Base-by-base conservation (phyloP, 202 grass and related monocot genomes). In the Schoenoplectus tabernaemontani region DNA sequence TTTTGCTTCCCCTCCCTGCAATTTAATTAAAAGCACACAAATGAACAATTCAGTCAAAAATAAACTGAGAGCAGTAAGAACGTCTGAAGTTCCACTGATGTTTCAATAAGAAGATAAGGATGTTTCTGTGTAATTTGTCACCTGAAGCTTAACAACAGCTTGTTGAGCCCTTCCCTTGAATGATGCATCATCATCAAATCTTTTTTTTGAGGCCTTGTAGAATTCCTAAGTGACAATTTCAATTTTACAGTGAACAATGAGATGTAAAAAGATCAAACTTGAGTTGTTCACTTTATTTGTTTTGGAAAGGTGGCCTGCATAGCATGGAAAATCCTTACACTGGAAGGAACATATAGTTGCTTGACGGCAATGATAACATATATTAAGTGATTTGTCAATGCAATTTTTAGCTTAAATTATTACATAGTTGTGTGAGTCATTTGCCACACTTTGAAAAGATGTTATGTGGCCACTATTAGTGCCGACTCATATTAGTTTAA, bases 151-250 rank as follows among this genome's bases (percentile, higher is more conserved):
- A 80, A 97, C 94, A 63, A 97, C 94, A 64, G 91, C 91, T 81
- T 90, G 84, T 82, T 97, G 94, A 65, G 94, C 94, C 87, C 85
- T 93, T 54, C 88, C 87, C 78, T 86, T 94, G 64, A 97, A 97
- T 28, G 84, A 82, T 11, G 81, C 56, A 79, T 97, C 89, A n/a
- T 81, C 88, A 88, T 97, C 94, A 76, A 97, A 97, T 74, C 80
- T 90, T 48, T 86, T 46, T 38, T 97, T 97, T 44, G 94, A 97
- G 66, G 86, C 89, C 89, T 97, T 97, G 77, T 97, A 97, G 68
- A 97, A 97, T 44, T 82, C n/a, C 94, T 97, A 84, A 85, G 59
- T 19, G 57, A 17, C 83, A 80, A 60, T 84, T 30, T 70, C 56
- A 66, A 63, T 66, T 71, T 7, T 72, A 85, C 76, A 34, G 47